Base-by-base conservation (phyloP, 1,284 basidiomycete species). In the Trametes hirsuta region DNA sequence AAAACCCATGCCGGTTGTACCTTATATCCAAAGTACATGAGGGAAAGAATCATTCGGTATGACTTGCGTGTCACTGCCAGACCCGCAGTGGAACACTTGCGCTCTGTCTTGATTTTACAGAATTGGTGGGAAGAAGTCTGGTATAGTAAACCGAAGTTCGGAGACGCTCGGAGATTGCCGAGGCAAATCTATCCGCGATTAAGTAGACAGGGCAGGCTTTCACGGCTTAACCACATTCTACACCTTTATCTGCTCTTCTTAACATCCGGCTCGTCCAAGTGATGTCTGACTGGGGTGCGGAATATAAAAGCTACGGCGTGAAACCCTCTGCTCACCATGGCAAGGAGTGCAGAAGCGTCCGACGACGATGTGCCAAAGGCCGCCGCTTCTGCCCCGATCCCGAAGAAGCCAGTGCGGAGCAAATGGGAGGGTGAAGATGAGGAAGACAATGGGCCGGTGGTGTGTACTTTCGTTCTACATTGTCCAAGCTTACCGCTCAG, bases 401-500 rank as follows among this genome's bases (percentile, higher is more conserved):
- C 71, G 12, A 69, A 75, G 66, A 72, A 74, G 46, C 78, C 79
- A 37, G 77, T 81, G 62, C 84, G 81, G 72, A 84, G 77, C 68
- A 92, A 90, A 76, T 95, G 89, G 85, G 91, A 88, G 62, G 94
- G 91, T 53, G 94, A 97, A 75, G 94, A 97, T 70, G 91, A 93
- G 69, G 93, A 94, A 2, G 88, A 89, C 30, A 76, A 79, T 22
- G 75, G 67, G 1, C 85, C 86, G 52, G 83, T 81, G 40, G 86
- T 88, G 69, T 67, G 82, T 80, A 10, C 37, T 41, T n/a, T 24
- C 12, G 39, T 54, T 22, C 35, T 21, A 47, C 53, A 39, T 18
- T 55, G 21, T 5, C 9, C 21, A 21, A 24, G 37, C 18, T 25
- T 21, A 47, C 46, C 40, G 21, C 8, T 1, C 6, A 34, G 53